phyloP scores from a whole-genome alignment of 1,284 basidiomycete genomes.

The Inonotus obliquus region DNA sequence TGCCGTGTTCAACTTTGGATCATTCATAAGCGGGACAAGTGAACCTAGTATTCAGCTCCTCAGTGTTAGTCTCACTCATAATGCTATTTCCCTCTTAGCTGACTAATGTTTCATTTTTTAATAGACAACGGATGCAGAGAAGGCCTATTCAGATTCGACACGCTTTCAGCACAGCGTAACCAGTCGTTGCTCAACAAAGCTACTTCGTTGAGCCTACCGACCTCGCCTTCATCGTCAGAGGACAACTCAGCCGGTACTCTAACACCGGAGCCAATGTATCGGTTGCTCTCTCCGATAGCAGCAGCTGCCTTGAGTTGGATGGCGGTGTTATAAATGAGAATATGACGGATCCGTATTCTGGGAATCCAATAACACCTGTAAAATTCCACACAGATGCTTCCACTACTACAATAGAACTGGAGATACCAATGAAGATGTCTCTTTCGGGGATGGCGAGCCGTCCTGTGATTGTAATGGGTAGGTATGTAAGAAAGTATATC shows the following conservation, averaged over 20 bases:
- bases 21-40: not conserved
- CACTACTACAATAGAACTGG: no score
- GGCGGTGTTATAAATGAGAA: not conserved
- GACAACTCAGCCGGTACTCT: not conserved
- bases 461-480: no score
- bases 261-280: not conserved
- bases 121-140: slow-evolving; percentile 6
- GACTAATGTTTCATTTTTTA: not conserved
- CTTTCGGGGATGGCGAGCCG: no score
- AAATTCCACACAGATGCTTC: no score
- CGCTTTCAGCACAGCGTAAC: slow-evolving; percentile 12
- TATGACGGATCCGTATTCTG: no score
- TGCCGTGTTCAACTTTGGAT: slow-evolving; percentile 3
- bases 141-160: slow-evolving; percentile 9
- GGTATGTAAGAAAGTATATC: no score
- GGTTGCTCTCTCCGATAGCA: not conserved
- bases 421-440: no score
- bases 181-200: not conserved
- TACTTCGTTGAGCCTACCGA: not conserved
- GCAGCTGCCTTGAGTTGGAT: not conserved
- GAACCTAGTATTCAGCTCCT: slow-evolving; percentile 8
- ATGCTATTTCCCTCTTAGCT: not conserved
- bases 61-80: slow-evolving; percentile 2
- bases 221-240: not conserved
- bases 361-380: no score